These are phyloP conservation scores for Monilinia vaccinii-corymbosi DNA, from an alignment of 2,329 filamentous ascomycete species.

Conservation along the genomic window DNA sequence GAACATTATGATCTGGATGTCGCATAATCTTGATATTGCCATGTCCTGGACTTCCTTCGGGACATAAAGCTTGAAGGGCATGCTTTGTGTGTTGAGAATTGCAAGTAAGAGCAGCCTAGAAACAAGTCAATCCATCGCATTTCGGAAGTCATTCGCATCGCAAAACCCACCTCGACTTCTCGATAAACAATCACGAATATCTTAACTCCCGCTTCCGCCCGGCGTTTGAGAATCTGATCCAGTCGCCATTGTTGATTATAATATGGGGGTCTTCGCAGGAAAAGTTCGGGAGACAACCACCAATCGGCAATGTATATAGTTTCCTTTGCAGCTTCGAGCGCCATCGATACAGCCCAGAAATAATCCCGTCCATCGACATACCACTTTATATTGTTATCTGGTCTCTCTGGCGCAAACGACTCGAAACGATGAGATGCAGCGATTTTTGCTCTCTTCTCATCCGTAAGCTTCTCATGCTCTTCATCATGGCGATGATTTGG, in stretches of 20 bases:
- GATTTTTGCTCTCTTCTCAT: constrained; percentile 67
- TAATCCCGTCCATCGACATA: constrained; percentile 95
- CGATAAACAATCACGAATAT: constrained; percentile 92
- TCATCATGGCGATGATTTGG: constrained; percentile 88
- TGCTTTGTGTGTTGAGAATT: constrained; percentile 92
- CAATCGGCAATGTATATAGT: constrained; percentile 94
- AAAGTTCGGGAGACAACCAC: constrained; percentile 90
- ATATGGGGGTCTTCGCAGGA: constrained; percentile 75
- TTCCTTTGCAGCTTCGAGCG: constrained; percentile 82
- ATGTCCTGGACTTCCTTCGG: constrained; percentile 69
- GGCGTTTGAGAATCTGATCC: constrained; percentile 78
- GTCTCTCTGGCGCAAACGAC: constrained; percentile 83
- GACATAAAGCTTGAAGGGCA: constrained; percentile 68
- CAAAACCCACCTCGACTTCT: constrained; percentile 39
- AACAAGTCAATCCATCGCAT: constrained; percentile 6
- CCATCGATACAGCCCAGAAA: constrained; percentile 86
- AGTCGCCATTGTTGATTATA: constrained; percentile 78
- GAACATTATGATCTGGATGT: constrained; percentile 89
- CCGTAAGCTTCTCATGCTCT: constrained; percentile 75
- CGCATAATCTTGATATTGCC: constrained; percentile 85
- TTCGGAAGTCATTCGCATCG: neutral
- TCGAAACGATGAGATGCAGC: constrained; percentile 70
- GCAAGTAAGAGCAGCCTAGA: constrained; percentile 72
- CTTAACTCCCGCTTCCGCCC: constrained; percentile 86
- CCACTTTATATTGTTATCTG: constrained; percentile 88